Evolutionary conservation across 371 early-diverging fungal species (phyloP).

Genomic region (Mortierella sp.): DNA sequence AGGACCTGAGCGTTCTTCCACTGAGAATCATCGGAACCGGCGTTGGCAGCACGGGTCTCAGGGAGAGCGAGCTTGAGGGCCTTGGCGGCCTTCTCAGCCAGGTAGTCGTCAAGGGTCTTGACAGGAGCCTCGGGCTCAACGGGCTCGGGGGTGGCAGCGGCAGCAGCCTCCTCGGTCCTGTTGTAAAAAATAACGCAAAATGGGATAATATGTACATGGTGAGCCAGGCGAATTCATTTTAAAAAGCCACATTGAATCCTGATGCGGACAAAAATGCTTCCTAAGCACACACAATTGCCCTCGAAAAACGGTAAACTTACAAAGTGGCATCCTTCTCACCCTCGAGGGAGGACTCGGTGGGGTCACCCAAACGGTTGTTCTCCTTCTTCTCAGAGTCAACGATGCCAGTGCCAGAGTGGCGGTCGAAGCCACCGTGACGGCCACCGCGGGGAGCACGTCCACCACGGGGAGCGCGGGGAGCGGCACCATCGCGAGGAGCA

Average conservation of each 20-base stretch:
- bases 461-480: slow-evolving; percentile 57
- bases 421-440: slow-evolving; percentile 78
- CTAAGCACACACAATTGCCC: background rate
- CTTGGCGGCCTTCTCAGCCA: slow-evolving; percentile 77
- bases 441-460: slow-evolving; percentile 62
- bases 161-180: slow-evolving; percentile 62
- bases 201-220: slow-evolving; percentile 51
- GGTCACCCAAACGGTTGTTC: slow-evolving; percentile 84
- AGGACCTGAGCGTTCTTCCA: slow-evolving; percentile 84
- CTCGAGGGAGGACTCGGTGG: slow-evolving; percentile 59
- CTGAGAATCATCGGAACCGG: slow-evolving; percentile 80
- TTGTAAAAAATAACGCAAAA: slow-evolving; percentile 66
- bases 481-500: slow-evolving; percentile 40
- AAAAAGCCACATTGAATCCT: no score
- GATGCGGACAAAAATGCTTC: background rate
- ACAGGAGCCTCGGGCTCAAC: slow-evolving; percentile 77
- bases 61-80: slow-evolving; percentile 62
- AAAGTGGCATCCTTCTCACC: slow-evolving; percentile 57
- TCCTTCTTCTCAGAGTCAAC: slow-evolving; percentile 89
- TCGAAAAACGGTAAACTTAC: slow-evolving; percentile 22
- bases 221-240: no score
- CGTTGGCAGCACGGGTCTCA: slow-evolving; percentile 83
- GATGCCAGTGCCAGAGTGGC: slow-evolving; percentile 82
- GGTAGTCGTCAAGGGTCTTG: slow-evolving; percentile 86
- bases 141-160: slow-evolving; percentile 60